These are phyloP conservation scores for Aurifilum marmelostoma DNA, from an alignment of 2,329 filamentous ascomycete species.

Conservation along the genomic window DNA sequence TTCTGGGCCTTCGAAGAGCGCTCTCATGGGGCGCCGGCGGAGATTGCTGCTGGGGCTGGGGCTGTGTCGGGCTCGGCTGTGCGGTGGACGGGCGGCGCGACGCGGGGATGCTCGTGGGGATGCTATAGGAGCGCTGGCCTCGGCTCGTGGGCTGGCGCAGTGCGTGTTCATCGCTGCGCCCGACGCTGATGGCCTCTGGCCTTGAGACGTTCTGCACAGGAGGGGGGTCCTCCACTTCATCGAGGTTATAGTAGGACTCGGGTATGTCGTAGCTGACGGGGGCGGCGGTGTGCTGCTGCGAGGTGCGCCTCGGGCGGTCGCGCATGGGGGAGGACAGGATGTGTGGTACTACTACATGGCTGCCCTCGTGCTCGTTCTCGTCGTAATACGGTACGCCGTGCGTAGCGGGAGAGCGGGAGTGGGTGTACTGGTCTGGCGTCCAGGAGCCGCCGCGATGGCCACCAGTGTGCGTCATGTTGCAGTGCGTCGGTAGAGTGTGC, in stretches of 20 bases:
- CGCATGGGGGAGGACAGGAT: not conserved
- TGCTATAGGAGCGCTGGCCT: slow-evolving; percentile 5
- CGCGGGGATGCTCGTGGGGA: not conserved
- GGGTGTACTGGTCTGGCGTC: slow-evolving; percentile 18
- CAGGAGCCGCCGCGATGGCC: slow-evolving; percentile 9
- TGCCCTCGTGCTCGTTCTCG: not conserved
- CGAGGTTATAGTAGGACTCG: slow-evolving; percentile 31
- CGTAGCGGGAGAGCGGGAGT: not conserved
- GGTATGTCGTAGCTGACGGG: slow-evolving; percentile 35
- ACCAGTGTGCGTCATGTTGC: slow-evolving; percentile 21
- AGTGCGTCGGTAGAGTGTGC: not conserved
- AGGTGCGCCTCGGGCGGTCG: not conserved
- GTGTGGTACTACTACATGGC: not conserved
- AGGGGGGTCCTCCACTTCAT: slow-evolving; percentile 31
- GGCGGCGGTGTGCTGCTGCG: not conserved
- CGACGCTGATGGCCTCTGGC: not conserved
- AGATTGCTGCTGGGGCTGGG: not conserved
- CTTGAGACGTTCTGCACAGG: slow-evolving; percentile 39
- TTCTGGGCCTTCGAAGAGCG: not conserved
- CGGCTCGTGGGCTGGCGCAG: not conserved
- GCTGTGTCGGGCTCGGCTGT: not conserved
- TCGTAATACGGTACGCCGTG: slow-evolving; percentile 1
- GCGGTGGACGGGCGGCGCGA: not conserved
- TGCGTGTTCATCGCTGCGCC: not conserved
- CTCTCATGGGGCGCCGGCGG: not conserved